Conservation (phyloP, 2,329 filamentous ascomycete species). For the Talaromyces sp. region DNA sequence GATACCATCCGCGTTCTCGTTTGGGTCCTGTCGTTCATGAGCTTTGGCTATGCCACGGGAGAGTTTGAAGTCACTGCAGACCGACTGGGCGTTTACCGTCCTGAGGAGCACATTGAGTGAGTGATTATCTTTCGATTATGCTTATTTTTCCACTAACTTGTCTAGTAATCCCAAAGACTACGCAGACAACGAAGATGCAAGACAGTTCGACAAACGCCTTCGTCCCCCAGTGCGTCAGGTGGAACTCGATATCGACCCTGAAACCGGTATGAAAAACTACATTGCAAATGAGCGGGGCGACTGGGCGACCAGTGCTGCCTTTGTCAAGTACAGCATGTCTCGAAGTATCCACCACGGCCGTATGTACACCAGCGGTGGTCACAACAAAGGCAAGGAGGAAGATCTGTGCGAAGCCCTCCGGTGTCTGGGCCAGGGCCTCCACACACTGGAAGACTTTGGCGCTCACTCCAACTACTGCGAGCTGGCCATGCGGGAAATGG, state of each 20-base stretch:
- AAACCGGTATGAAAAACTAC: constrained; percentile 98
- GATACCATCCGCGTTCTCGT: constrained; percentile 73
- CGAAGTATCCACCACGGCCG: constrained; percentile 73
- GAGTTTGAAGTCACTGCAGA: constrained; percentile 82
- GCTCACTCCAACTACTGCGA: constrained; percentile 83
- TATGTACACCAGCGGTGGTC: constrained; percentile 62
- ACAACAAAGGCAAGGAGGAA: constrained; percentile 59
- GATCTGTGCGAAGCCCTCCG: constrained; percentile 76
- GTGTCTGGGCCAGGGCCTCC: constrained; percentile 68
- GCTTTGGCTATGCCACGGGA: constrained; percentile 77
- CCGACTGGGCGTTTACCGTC: constrained; percentile 71
- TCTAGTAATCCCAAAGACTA: constrained; percentile 70
- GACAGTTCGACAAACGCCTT: constrained; percentile 67
- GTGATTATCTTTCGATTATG: constrained; percentile 7
- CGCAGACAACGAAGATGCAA: constrained; percentile 78
- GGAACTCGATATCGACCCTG: constrained; percentile 66
- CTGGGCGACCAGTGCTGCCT: constrained; percentile 87
- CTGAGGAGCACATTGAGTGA: constrained; percentile 55
- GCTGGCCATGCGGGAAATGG: constrained; percentile 67
- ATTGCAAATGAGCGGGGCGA: constrained; percentile 83
- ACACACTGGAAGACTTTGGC: constrained; percentile 72
- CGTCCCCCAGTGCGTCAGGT: constrained; percentile 68
- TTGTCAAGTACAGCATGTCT: constrained; percentile 68
- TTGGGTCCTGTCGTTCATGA: constrained; percentile 75
- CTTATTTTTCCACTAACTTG: constrained; percentile 28